Conservation (phyloP, 768 basidiomycete species). For the Inosperma sp. region DNA sequence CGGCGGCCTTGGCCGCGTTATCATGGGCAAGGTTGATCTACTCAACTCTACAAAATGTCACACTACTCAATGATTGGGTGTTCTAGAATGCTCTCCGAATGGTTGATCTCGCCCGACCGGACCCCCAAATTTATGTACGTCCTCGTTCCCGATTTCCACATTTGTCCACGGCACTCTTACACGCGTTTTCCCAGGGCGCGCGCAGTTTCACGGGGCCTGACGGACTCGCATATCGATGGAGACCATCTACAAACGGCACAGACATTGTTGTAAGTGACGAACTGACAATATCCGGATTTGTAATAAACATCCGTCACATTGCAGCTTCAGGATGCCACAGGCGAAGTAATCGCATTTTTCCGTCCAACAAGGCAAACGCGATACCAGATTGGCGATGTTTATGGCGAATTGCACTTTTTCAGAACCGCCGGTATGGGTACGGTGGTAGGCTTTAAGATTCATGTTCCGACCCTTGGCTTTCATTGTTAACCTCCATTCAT, state of each 20-base stretch:
- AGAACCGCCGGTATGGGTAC: constrained; percentile 76
- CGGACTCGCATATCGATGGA: constrained; percentile 76
- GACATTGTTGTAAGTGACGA: constrained; percentile 54
- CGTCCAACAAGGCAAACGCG: constrained; percentile 71
- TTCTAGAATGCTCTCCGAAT: constrained; percentile 70
- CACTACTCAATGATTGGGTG: constrained; percentile 26
- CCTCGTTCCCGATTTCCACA: constrained; percentile 10
- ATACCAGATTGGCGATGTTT: constrained; percentile 83
- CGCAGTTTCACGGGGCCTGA: constrained; percentile 81
- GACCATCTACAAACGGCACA: constrained; percentile 53
- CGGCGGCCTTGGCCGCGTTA: constrained; percentile 78
- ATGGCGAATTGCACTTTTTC: constrained; percentile 80
- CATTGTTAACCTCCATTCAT: constrained; percentile 8
- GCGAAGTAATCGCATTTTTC: constrained; percentile 73
- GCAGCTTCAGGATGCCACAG: constrained; percentile 70
- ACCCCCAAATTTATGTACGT: constrained; percentile 54
- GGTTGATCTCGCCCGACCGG: constrained; percentile 75
- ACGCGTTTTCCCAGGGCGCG: constrained; percentile 40
- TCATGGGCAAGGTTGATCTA: constrained; percentile 70
- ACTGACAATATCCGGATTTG: constrained; percentile 13
- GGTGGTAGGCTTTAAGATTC: constrained; percentile 51
- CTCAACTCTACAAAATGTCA: constrained; percentile 14
- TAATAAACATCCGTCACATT: constrained; percentile 19
- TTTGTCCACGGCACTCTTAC: constrained; percentile 8
- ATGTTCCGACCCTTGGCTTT: constrained; percentile 18